A percentile compares a stretch with the other conserved stretches of the same genome.
phyloP scores from a whole-genome alignment of 2,329 filamentous ascomycete species.

The Fonsecaea pugnacius region DNA sequence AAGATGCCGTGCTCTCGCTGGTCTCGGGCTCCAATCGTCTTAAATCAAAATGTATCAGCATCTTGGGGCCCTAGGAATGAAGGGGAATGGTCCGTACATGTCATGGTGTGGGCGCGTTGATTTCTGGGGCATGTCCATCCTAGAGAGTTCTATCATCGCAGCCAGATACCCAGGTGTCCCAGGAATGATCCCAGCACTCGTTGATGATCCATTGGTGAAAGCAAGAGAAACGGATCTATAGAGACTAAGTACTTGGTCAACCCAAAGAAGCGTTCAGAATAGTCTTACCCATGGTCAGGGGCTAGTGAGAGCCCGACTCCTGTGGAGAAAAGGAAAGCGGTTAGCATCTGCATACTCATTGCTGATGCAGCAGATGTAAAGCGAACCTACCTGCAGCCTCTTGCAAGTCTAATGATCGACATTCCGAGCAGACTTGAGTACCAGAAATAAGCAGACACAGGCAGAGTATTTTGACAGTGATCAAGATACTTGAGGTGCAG shows the following conservation, averaged over 20 bases:
- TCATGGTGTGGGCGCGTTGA: background rate
- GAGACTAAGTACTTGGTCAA: background rate
- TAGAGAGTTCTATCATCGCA: conserved; percentile 65
- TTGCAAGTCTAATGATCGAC: conserved; percentile 13
- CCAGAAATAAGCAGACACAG: conserved; percentile 9
- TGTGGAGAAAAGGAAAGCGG: conserved; percentile 6
- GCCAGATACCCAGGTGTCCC: conserved; percentile 60
- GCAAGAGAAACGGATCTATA: background rate
- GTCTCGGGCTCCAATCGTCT: background rate
- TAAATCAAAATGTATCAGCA: background rate
- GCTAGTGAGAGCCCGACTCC: conserved; percentile 10
- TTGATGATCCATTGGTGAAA: background rate
- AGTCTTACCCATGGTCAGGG: conserved; percentile 6
- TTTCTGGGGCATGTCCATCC: conserved; percentile 50
- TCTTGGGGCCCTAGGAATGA: background rate
- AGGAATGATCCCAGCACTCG: background rate
- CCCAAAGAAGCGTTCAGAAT: background rate
- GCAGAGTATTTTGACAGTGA: conserved; percentile 2
- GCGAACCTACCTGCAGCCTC: conserved; percentile 7
- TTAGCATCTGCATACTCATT: conserved; percentile 5
- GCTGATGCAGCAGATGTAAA: background rate
- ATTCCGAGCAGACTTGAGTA: conserved; percentile 10
- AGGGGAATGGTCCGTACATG: background rate
- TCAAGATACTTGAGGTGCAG: conserved; percentile 9
- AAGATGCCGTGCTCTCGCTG: background rate